Percentiles rank a stretch among this genome's conserved stretches.
Evolutionary conservation across 2,329 filamentous ascomycete species (phyloP).

Genomic region (Penicillium sp.): DNA sequence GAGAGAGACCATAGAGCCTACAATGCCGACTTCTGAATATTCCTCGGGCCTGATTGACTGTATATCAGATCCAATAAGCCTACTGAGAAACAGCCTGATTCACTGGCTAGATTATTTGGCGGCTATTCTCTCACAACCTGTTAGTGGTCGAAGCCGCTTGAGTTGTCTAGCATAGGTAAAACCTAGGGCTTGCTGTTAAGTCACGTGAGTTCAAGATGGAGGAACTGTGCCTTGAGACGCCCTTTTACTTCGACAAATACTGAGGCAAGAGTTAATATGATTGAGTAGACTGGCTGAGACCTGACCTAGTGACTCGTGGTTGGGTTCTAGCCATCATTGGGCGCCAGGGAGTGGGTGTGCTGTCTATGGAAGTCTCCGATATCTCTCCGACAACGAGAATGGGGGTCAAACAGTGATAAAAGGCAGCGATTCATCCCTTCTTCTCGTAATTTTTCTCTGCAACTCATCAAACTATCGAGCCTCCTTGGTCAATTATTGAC

Average conservation of each 20-base stretch:
- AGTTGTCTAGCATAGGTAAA: background rate
- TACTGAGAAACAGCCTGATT: background rate
- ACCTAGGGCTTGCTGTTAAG: background rate
- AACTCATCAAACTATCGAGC: background rate
- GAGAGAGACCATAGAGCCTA: no score
- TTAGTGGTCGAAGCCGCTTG: background rate
- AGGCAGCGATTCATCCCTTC: background rate
- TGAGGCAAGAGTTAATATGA: background rate
- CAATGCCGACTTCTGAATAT: background rate
- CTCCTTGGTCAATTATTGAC: background rate
- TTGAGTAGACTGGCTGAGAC: background rate
- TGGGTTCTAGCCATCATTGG: background rate
- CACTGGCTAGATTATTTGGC: background rate
- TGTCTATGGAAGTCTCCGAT: slow-evolving; percentile 17
- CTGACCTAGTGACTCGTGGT: background rate
- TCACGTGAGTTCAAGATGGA: background rate
- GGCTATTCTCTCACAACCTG: background rate
- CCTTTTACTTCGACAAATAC: background rate
- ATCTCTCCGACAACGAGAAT: slow-evolving; percentile 11
- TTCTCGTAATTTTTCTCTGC: background rate
- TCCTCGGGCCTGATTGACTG: background rate
- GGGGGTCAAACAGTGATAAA: slow-evolving; percentile 5
- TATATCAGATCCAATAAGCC: background rate
- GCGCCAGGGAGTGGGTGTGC: background rate
- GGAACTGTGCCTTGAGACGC: no score